Evolutionary conservation across 1,284 basidiomycete genomes (phyloP), one percentile per base, ranked within the genome.

Genomic region (Pseudozyma tsukubaensis): DNA sequence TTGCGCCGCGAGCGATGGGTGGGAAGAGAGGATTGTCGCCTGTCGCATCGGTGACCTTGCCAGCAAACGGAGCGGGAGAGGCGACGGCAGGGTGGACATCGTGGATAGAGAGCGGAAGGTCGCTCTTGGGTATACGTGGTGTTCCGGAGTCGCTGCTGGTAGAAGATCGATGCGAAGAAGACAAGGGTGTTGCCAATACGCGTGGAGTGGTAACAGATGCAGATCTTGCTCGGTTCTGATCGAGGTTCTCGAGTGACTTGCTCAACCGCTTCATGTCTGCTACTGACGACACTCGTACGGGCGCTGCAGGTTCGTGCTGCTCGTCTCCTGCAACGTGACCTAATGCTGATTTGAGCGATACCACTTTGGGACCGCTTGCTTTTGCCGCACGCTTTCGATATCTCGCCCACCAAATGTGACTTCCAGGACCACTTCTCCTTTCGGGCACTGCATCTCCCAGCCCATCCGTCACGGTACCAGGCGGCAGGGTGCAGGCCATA

Each of bases 401-500:
- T 21, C 77, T 52, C 12, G 66, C 61, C 81, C 81, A 83, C 81
- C 81, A 83, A n/a, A 73, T 54, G 18, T 49, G 57, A 51, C 78
- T 81, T 8, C 82, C 80, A 0, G 78, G 77, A 3, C 82, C 80
- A 18, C 55, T 59, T 29, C 81, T 69, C 11, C 79, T 49, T 49
- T 83, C 80, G 11, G 60, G 50, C 5, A 70, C 52, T 9, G 50
- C 50, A 34, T 76, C 72, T 7, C 73, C 66, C 9, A 84, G 52
- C 0, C 80, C 80, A 7, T 76, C 63, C 10, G 55, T 39, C 0
- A 79, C 73, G 11, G 71, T 59, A 2, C 82, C 81, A 5, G 81
- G 77, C n/a, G 88, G 85, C 1, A 92, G 87, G 2, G 90, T 92
- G 78, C 92, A 92, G 43, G 90, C 93, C 78, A 91, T 90, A 83